Evolutionary conservation across 2,329 filamentous ascomycete genomes (phyloP), one percentile per base, ranked within the genome.

Genomic region (Apiospora hydei): DNA sequence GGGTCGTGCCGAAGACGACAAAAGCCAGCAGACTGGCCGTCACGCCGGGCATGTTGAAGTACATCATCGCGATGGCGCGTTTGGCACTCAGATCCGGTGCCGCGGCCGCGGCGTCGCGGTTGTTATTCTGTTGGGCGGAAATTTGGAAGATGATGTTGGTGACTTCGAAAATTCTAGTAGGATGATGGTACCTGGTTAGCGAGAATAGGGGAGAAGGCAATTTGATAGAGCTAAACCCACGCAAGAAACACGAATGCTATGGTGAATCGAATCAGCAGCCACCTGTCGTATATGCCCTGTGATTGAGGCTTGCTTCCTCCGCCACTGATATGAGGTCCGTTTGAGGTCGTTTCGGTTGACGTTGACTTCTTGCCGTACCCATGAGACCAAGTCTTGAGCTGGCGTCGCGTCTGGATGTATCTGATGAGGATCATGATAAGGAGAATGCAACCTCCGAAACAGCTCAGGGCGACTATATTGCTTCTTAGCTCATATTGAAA

Each of bases 191-290:
- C 4, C 79, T 82, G 57, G n/a, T 34, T 26, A 34, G 49, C 34
- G 34, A 47, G 47, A 3, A 16, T 24, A 18, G 26, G 26, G 26
- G 26, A 30, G 3, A 30, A 30, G 3, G 26, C 26, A 30, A 30
- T 30, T 30, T 30, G 26, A 30, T 30, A 30, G 26, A 30, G 41
- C 70, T 0, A 24, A 44, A 69, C 79, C 76, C 74, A 83, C 81
- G 81, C 78, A 57, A 86, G 75, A 14, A 84, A 79, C 3, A 83
- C 71, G 71, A 86, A 86, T 1, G 80, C 84, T 16, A 86, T 80
- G 1, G 81, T 81, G 73, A 87, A 87, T 13, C 85, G 83, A 8
- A 83, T 78, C 7, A 87, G 75, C 6, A 87, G 79, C 80, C 84
- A 86, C 53, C 78, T 80, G 73, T 87, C 84, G 73, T 86, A 87